These are phyloP conservation scores for Penicillium sp. DNA, from an alignment of 2,329 filamentous ascomycete genomes.

Conservation along the genomic window DNA sequence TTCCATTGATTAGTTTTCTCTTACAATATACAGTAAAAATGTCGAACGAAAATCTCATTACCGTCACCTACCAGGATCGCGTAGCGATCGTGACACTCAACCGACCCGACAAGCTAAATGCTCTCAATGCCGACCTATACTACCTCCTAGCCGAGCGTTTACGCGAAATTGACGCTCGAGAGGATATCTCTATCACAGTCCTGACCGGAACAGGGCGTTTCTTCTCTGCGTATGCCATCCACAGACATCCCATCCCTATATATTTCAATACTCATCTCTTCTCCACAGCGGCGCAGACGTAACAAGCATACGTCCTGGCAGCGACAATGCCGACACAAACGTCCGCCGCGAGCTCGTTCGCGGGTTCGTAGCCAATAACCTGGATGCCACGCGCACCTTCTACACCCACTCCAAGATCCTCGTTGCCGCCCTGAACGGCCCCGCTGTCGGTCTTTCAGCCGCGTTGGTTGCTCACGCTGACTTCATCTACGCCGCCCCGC, in stretches of 20 bases:
- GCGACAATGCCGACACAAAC: slow-evolving; percentile 43
- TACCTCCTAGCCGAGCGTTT: slow-evolving; percentile 72
- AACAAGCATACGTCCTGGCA: slow-evolving; percentile 50
- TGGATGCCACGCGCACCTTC: slow-evolving; percentile 86
- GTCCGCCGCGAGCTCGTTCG: slow-evolving; percentile 62
- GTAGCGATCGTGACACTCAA: slow-evolving; percentile 85
- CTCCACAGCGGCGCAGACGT: slow-evolving; percentile 73
- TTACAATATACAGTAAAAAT: slow-evolving; percentile 15
- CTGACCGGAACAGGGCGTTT: slow-evolving; percentile 75
- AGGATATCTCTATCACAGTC: slow-evolving; percentile 82
- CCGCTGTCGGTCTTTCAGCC: slow-evolving; percentile 82
- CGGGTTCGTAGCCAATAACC: slow-evolving; percentile 78
- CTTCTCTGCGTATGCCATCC: slow-evolving; percentile 76
- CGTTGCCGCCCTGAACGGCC: slow-evolving; percentile 86
- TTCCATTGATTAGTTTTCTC: not conserved
- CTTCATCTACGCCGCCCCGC: slow-evolving; percentile 84
- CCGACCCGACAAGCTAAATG: slow-evolving; percentile 83
- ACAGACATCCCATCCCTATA: not conserved
- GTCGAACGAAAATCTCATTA: slow-evolving; percentile 50
- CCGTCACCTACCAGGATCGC: slow-evolving; percentile 64
- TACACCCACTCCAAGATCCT: slow-evolving; percentile 94
- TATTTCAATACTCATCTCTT: not conserved
- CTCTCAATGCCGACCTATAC: slow-evolving; percentile 70
- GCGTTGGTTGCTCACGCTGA: slow-evolving; percentile 81
- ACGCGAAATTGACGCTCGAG: slow-evolving; percentile 72